A percentile compares a stretch with the other conserved stretches of the same genome.
Conservation (phyloP, 495 filamentous ascomycete genomes). For the Daldinia decipiens region DNA sequence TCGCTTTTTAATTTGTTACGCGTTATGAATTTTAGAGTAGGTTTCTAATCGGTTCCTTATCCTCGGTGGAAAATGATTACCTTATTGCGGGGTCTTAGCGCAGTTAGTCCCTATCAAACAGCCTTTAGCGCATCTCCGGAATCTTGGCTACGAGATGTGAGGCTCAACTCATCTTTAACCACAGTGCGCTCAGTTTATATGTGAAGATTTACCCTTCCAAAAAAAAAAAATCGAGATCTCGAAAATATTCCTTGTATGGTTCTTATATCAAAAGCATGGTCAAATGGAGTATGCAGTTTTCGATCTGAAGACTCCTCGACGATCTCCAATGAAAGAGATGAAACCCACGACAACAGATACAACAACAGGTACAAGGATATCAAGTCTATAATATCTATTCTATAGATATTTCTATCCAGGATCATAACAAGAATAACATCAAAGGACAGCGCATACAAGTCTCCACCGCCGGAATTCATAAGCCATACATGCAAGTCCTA, state of each 20-base stretch:
- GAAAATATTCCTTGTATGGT: too few relatives aligned
- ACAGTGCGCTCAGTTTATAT: not conserved
- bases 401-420: too few relatives aligned
- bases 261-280: too few relatives aligned
- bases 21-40: constrained; percentile 8
- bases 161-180: not conserved
- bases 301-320: too few relatives aligned
- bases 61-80: constrained; percentile 9
- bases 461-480: too few relatives aligned
- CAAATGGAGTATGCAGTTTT: too few relatives aligned
- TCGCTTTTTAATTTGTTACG: not conserved
- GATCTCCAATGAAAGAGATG: too few relatives aligned
- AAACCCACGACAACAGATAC: not conserved
- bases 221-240: too few relatives aligned
- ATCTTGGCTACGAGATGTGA: not conserved
- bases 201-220: too few relatives aligned
- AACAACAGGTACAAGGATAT: not conserved
- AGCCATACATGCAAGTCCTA: too few relatives aligned
- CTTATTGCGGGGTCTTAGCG: constrained; percentile 24
- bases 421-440: too few relatives aligned
- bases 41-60: constrained; percentile 11
- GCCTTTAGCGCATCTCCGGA: constrained; percentile 3
- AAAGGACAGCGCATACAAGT: too few relatives aligned
- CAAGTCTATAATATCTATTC: not conserved
- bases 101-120: constrained; percentile 15